Evolutionary conservation across 2,329 filamentous ascomycete species (phyloP), one percentile per base, ranked within the genome.

Genomic region (Cladosporium sp.): DNA sequence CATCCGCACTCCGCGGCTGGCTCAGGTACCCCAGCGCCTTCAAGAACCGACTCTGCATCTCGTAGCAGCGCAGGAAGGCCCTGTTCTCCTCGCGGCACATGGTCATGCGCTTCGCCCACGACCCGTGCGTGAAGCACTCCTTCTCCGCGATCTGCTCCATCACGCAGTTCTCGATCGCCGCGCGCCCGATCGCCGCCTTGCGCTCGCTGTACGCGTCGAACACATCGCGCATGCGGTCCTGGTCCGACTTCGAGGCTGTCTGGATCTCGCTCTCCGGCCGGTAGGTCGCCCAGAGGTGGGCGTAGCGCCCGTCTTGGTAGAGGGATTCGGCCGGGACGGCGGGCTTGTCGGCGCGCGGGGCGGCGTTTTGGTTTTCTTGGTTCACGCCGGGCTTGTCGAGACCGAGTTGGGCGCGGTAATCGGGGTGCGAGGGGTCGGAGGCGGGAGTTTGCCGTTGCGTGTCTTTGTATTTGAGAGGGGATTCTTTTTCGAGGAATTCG

Each of bases 231-330:
- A 95, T 78, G 68, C 87, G 86, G 66, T 95, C 90, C 63, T 89
- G 83, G 61, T 93, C 87, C 37, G 81, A 82, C 67, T 86, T 86
- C 16, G 78, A 77, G 56, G 82, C 82, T 45, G 80, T 77, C 63
- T 92, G 85, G 55, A 95, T 73, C 53, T 86, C 77, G 34, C 76
- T 68, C 49, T 87, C 82, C 8, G 92, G 85, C 54, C 80, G 80
- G 77, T 98, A 98, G 54, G 81, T 89, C 72, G 90, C 92, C 93
- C 93, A 98, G 32, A 98, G 77, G 68, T 97, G 81, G 52, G 91
- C 89, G 71, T 87, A 88, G 55, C 85, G 81, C 57, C 84, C 84
- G 66, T 88, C 85, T 64, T 80, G 78, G 64, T 77, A 87, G 14
- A 85, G 74, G 11, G 82, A 85, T 60, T 82, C 75, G 35, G 67